Conservation (phyloP, 768 basidiomycete genomes). For the Kwoniella heveanensis region DNA sequence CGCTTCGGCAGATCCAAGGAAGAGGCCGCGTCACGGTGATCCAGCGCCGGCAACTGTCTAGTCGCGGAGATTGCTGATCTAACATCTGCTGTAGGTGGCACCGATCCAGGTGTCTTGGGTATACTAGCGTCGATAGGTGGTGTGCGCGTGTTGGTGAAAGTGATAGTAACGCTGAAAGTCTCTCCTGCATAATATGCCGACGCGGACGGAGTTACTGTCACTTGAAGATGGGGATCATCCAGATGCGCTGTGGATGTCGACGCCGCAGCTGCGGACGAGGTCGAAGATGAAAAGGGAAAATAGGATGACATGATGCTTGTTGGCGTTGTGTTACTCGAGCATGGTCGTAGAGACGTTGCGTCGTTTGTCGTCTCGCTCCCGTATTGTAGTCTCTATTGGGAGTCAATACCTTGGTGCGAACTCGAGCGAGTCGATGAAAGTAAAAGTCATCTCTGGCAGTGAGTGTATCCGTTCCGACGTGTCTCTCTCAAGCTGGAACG, state of each 20-base stretch:
- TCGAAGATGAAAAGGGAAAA: conserved; percentile 33
- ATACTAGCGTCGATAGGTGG: conserved; percentile 12
- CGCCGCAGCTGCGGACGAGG: conserved; percentile 12
- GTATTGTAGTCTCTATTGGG: too few relatives aligned
- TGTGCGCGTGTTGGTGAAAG: conserved; percentile 75
- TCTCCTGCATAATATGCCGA: conserved; percentile 94
- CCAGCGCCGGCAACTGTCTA: conserved; percentile 15
- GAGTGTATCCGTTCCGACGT: too few relatives aligned
- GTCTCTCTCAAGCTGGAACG: not conserved
- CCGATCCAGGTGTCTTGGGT: conserved; percentile 11
- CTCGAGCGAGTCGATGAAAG: not conserved
- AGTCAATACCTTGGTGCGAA: too few relatives aligned
- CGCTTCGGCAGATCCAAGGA: conserved; percentile 13
- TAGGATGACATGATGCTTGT: conserved; percentile 41
- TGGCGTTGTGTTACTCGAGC: too few relatives aligned
- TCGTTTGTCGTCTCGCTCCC: too few relatives aligned
- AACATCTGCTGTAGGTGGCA: conserved; percentile 17
- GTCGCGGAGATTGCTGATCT: conserved; percentile 11
- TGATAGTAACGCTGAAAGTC: conserved; percentile 76
- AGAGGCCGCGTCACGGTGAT: not conserved
- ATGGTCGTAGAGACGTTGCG: too few relatives aligned
- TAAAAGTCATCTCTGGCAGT: not conserved
- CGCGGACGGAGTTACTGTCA: conserved; percentile 66
- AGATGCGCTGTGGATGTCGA: conserved; percentile 6
- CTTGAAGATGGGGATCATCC: conserved; percentile 50